Base-by-base conservation (phyloP, 2,329 filamentous ascomycete genomes). In the Fusarium sp. region DNA sequence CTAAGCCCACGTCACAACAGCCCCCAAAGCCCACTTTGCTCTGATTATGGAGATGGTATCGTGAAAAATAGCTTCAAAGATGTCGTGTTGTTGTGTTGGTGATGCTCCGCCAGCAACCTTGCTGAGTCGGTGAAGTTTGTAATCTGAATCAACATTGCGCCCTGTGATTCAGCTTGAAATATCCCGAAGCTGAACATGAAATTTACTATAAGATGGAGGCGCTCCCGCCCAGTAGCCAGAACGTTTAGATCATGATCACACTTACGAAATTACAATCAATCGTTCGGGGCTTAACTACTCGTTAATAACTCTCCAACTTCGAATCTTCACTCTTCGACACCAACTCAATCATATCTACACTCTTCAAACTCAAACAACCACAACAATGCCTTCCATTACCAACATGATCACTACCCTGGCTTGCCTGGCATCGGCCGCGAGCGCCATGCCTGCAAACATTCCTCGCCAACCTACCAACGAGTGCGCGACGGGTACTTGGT, bases 341-440 rank as follows among this genome's bases (percentile, higher is more conserved):
- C 3, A 5, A 6, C 7, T 31, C n/a, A 9, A 21, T 18, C 13
- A 28, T 4, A 23, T 20, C 20, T 8, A 28, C 11, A 12, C 10
- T 1, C 8, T 29, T 11, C 20, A 26, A 48, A 3, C 8, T 12
- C 21, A 21, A 13, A 38, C n/a, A 13, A 38, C n/a, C 20, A 23
- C 28, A 49, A 60, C 11, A 47, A 68, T 68, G 65, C 63, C 58
- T 59, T 68, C 37, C n/a, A 28, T 68, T 38, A 21, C 35, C 20
- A 59, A 31, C 31, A 52, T 56, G 10, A 26, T 64, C 39, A 52
- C 50, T 4, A 38, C 52, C 6, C 8, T 68, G 37, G 28, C 54
- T 3, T 67, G 31, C 54, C 37, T 68, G 44, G 49, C 53, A 18
- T 47, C 63, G 33, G 35, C 43, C 4, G 43, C 41, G 8, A 68